These are phyloP conservation scores for Toxicodendron radicans DNA, from an alignment of 345 rosid species.

Conservation along the genomic window DNA sequence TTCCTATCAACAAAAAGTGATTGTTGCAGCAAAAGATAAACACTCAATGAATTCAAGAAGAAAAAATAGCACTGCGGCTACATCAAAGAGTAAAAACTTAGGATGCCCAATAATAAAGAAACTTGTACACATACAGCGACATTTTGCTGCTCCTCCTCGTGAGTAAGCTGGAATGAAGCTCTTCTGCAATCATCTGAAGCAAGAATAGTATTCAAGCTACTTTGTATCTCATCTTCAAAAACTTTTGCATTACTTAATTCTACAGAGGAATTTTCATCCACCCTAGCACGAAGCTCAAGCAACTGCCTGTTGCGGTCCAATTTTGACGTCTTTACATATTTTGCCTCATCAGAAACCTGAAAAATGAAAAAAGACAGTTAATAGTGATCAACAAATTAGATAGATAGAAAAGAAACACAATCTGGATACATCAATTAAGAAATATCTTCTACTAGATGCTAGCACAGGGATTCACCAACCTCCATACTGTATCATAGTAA, in stretches of 20 bases:
- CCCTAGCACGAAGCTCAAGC: conserved; percentile 61
- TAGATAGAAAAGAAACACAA: background rate
- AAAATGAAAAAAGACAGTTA: conserved; percentile 17
- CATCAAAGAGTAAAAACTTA: background rate
- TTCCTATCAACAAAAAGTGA: conserved; percentile 45
- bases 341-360: conserved; percentile 79
- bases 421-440: background rate
- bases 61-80: conserved; percentile 1
- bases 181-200: conserved; percentile 83
- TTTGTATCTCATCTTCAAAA: conserved; percentile 81
- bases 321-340: conserved; percentile 57
- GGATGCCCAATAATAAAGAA: background rate
- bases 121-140: conserved; percentile 49
- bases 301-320: conserved; percentile 73
- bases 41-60: background rate
- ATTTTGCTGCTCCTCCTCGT: conserved; percentile 92
- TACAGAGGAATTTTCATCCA: conserved; percentile 52
- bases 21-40: conserved; percentile 11
- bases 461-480: background rate
- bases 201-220: conserved; percentile 55
- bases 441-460: background rate
- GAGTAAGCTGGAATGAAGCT: conserved; percentile 60
- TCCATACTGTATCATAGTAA: background rate
- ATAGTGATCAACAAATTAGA: background rate
- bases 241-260: conserved; percentile 54